Conservation (phyloP, 2,329 filamentous ascomycete species). For the Stachybotrys elegans region DNA sequence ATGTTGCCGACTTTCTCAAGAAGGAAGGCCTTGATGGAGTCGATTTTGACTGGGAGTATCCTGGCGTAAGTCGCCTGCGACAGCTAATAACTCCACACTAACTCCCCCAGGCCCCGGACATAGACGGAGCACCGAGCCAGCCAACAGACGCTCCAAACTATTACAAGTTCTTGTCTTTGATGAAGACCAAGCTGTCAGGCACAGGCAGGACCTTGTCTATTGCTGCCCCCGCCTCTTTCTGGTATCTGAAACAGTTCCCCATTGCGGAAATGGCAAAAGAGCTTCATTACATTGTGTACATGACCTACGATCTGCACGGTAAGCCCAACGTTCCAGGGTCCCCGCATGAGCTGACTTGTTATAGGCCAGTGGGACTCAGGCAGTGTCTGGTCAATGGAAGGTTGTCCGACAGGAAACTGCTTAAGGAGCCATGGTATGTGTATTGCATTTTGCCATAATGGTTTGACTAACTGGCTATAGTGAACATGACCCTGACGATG, state of each 20-base stretch:
- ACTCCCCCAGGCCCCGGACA: conserved; percentile 6
- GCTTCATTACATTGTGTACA: conserved; percentile 21
- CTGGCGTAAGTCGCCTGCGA: conserved; percentile 12
- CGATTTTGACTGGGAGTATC: conserved; percentile 38
- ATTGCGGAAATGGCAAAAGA: conserved; percentile 13
- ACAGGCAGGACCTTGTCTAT: conserved; percentile 10
- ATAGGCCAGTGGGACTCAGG: not conserved
- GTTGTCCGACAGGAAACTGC: not conserved
- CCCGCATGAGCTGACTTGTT: not conserved
- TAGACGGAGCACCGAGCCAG: conserved; percentile 15
- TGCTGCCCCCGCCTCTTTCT: conserved; percentile 20
- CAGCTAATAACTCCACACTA: not conserved
- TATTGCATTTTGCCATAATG: not conserved
- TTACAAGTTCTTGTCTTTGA: conserved; percentile 7
- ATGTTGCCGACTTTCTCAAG: conserved; percentile 29
- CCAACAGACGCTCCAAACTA: conserved; percentile 8
- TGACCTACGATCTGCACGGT: conserved; percentile 20
- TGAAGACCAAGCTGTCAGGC: conserved; percentile 1
- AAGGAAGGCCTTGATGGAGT: conserved; percentile 30
- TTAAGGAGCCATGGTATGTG: not conserved
- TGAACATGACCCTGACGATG: not conserved
- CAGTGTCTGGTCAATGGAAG: not conserved
- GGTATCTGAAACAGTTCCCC: conserved; percentile 19
- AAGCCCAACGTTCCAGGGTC: not conserved
- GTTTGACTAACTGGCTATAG: not conserved